phyloP scores from a whole-genome alignment of 768 basidiomycete genomes.

The Ramaria sp. region DNA sequence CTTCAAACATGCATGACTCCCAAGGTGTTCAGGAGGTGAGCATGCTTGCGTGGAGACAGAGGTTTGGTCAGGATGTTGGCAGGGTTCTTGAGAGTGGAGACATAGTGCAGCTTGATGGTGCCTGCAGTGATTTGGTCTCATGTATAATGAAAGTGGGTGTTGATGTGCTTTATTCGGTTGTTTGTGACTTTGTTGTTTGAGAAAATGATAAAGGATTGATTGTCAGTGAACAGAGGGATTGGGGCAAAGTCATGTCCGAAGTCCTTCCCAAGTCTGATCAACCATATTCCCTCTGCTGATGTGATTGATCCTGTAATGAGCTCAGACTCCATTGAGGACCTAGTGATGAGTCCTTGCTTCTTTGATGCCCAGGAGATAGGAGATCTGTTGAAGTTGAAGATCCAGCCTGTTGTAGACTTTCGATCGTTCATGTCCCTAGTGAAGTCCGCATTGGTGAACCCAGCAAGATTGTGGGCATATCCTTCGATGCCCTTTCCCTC shows the following conservation, averaged over 20 bases:
- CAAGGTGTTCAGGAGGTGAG: not conserved
- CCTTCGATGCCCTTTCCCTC: not conserved
- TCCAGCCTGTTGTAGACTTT: conserved; percentile 25
- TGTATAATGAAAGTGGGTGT: conserved; percentile 15
- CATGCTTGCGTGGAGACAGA: too few relatives aligned
- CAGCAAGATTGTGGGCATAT: conserved; percentile 1
- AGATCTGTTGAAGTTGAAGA: conserved; percentile 14
- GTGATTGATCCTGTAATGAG: conserved; percentile 17
- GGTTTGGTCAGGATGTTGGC: conserved; percentile 18
- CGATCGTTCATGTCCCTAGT: conserved; percentile 18
- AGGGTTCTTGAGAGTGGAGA: conserved; percentile 9
- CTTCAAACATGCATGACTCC: not conserved
- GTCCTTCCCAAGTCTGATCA: conserved; percentile 14
- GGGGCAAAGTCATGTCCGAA: too few relatives aligned
- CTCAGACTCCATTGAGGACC: conserved; percentile 26
- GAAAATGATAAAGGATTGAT: too few relatives aligned
- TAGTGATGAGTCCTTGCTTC: conserved; percentile 16
- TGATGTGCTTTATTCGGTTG: too few relatives aligned
- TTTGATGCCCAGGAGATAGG: conserved; percentile 17
- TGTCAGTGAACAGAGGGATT: too few relatives aligned
- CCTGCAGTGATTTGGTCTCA: conserved; percentile 12
- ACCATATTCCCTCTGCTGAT: too few relatives aligned
- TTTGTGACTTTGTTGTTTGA: too few relatives aligned
- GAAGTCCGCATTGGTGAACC: conserved; percentile 20
- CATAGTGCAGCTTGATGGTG: too few relatives aligned